Conservation (phyloP, 2,329 filamentous ascomycete species). For the Arthrobotrys sphaeroides region DNA sequence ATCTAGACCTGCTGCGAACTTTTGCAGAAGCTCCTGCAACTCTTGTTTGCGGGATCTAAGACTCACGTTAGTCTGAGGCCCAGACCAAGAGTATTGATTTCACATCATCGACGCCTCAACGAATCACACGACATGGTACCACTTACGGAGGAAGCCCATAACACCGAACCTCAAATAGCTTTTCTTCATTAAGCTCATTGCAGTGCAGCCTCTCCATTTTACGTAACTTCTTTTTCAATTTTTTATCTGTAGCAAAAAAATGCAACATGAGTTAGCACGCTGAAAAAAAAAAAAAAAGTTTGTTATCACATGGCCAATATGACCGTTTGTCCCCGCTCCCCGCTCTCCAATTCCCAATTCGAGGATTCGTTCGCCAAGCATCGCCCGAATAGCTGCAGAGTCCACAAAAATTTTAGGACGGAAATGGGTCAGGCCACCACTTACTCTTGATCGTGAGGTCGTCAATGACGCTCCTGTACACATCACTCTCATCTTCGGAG, state of each 20-base stretch:
- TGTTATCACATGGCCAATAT: constrained; percentile 20
- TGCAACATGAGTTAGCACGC: constrained; percentile 30
- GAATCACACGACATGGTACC: neutral
- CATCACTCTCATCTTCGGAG: constrained; percentile 66
- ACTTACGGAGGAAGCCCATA: constrained; percentile 71
- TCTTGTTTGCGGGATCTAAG: constrained; percentile 75
- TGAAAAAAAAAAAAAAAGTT: constrained; percentile 15
- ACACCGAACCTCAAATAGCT: constrained; percentile 82
- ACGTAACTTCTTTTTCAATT: constrained; percentile 76
- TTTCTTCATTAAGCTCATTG: constrained; percentile 75
- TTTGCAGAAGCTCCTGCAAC: constrained; percentile 75
- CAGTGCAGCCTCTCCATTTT: constrained; percentile 75
- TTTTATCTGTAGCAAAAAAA: constrained; percentile 62
- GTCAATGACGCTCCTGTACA: constrained; percentile 84
- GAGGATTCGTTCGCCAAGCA: constrained; percentile 24
- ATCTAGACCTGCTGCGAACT: constrained; percentile 74
- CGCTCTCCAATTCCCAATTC: constrained; percentile 27
- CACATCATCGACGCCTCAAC: neutral
- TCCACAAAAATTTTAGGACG: constrained; percentile 13
- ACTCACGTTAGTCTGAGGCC: constrained; percentile 13
- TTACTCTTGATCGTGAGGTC: constrained; percentile 84
- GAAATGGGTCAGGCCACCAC: constrained; percentile 26
- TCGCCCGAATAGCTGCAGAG: neutral
- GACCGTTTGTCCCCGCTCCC: constrained; percentile 26
- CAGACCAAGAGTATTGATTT: neutral